A percentile compares a stretch with the other conserved stretches of the same genome.
Evolutionary conservation across 1,284 basidiomycete species (phyloP).

Genomic region (Rhodotorula glutinis): DNA sequence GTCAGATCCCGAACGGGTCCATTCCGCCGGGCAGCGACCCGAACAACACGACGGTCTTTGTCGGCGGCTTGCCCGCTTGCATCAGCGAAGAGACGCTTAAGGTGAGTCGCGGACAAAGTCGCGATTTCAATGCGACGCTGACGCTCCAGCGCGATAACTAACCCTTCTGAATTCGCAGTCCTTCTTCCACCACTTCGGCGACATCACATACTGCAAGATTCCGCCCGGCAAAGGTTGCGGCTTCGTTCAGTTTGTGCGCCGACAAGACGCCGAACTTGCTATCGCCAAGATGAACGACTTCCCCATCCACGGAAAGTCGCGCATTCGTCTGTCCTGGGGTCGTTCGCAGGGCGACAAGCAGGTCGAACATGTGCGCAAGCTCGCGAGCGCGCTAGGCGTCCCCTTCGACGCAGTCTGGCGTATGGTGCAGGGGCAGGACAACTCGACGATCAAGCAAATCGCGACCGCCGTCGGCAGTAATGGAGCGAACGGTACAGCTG

Average conservation of each 20-base stretch:
- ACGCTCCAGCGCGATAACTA: too few relatives aligned
- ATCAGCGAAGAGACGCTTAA: slow-evolving; percentile 82
- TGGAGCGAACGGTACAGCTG: background rate
- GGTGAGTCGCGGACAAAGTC: slow-evolving; percentile 48
- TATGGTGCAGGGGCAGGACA: slow-evolving; percentile 44
- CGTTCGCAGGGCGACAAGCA: slow-evolving; percentile 61
- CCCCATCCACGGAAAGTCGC: slow-evolving; percentile 76
- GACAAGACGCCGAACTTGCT: slow-evolving; percentile 83
- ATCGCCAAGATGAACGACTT: slow-evolving; percentile 97
- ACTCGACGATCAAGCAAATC: slow-evolving; percentile 44
- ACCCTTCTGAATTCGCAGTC: too few relatives aligned
- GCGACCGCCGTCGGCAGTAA: slow-evolving; percentile 38
- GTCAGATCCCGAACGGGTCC: slow-evolving; percentile 49
- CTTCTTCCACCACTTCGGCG: slow-evolving; percentile 84
- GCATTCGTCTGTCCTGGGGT: slow-evolving; percentile 89
- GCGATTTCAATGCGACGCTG: too few relatives aligned
- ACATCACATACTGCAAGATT: slow-evolving; percentile 92
- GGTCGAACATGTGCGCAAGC: slow-evolving; percentile 44
- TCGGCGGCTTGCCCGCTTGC: slow-evolving; percentile 77
- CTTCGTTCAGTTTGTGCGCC: slow-evolving; percentile 89
- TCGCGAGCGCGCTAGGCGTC: slow-evolving; percentile 42
- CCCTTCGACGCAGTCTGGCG: slow-evolving; percentile 44
- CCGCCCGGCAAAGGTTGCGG: slow-evolving; percentile 93
- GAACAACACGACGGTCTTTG: slow-evolving; percentile 88
- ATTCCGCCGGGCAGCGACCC: slow-evolving; percentile 66